phyloP scores from a whole-genome alignment of 116 monocot species.

The Cymodocea nodosa region DNA sequence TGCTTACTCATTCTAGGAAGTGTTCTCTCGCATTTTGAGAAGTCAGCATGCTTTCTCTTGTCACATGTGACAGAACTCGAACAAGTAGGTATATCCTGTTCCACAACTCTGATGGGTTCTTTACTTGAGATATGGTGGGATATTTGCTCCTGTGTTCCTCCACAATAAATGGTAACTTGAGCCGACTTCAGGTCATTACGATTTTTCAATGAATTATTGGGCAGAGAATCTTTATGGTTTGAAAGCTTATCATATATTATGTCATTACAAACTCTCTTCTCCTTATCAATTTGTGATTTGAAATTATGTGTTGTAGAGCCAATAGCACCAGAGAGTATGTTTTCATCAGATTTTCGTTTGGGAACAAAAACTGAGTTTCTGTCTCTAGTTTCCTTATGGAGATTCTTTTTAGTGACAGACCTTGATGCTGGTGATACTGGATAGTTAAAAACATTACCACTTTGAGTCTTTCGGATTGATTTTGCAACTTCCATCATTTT shows the following conservation, averaged over 20 bases:
- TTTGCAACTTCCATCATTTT: slow-evolving; percentile 58
- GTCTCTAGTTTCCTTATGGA: background rate
- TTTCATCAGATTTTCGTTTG: background rate
- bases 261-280: background rate
- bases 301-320: background rate
- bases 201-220: background rate
- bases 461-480: slow-evolving; percentile 8
- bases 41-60: slow-evolving; percentile 1
- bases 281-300: slow-evolving; percentile 1
- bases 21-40: background rate
- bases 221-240: background rate
- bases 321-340: background rate
- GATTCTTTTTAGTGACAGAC: background rate
- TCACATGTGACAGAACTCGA: background rate
- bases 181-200: background rate
- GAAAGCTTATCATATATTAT: slow-evolving; percentile 1
- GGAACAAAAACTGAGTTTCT: background rate
- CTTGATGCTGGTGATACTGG: background rate
- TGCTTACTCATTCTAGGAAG: background rate
- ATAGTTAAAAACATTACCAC: background rate
- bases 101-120: background rate
- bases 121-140: background rate
- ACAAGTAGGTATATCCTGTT: background rate
- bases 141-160: background rate
- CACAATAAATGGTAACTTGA: background rate